A percentile compares a stretch with the other conserved stretches of the same genome.
Conservation (phyloP, 208 protist species). For the Phytomonas serpens region DNA sequence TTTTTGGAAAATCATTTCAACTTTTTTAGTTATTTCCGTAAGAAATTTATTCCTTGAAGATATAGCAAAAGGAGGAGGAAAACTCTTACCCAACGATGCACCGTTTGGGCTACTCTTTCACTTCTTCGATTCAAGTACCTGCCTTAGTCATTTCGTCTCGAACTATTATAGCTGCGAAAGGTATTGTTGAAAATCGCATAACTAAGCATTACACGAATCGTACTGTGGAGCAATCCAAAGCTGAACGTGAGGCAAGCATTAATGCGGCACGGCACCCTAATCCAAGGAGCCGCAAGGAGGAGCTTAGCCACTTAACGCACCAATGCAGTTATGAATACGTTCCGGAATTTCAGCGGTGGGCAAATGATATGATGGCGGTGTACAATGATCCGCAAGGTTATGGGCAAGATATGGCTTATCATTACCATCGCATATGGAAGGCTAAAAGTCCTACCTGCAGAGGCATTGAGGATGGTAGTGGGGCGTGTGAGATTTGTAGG, state of each 20-base stretch:
- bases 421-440: slow-evolving; percentile 90
- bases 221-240: slow-evolving; percentile 68
- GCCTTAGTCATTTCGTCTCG: slow-evolving; percentile 10
- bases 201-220: slow-evolving; percentile 77
- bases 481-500: slow-evolving; percentile 59
- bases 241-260: slow-evolving; percentile 42
- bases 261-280: slow-evolving; percentile 54
- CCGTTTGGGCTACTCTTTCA: background rate
- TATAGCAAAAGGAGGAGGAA: background rate
- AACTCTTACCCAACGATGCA: background rate
- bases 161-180: slow-evolving; percentile 70
- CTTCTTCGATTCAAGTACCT: slow-evolving; percentile 2
- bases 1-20: background rate
- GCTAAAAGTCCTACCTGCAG: slow-evolving; percentile 67
- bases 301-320: slow-evolving; percentile 75
- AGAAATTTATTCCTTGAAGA: too few relatives aligned
- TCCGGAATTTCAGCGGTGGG: slow-evolving; percentile 88
- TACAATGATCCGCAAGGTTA: slow-evolving; percentile 81
- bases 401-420: slow-evolving; percentile 86
- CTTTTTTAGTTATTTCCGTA: too few relatives aligned
- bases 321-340: slow-evolving; percentile 88
- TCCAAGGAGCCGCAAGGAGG: slow-evolving; percentile 77
- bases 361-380: slow-evolving; percentile 88
- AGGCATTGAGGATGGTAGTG: slow-evolving; percentile 76
- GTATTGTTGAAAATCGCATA: slow-evolving; percentile 84